phyloP scores from a whole-genome alignment of 345 rosid species.

The Hypericum perforatum region DNA sequence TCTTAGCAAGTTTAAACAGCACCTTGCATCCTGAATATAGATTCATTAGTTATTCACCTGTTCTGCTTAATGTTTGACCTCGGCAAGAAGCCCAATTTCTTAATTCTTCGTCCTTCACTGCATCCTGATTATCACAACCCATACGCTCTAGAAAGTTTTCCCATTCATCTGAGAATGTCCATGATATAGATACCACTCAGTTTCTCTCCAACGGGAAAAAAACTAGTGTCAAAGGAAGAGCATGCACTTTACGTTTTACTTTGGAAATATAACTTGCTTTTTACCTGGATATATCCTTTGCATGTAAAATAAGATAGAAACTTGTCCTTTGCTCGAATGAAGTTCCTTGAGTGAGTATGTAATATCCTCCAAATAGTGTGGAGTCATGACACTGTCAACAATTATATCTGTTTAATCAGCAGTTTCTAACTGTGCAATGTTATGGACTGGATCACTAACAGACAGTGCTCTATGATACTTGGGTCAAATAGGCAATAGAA shows the following conservation, averaged over 20 bases:
- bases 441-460: no score
- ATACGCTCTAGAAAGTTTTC: conserved; percentile 79
- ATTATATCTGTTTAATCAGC: not conserved
- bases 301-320: conserved; percentile 82
- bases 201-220: conserved; percentile 5
- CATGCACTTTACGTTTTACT: not conserved
- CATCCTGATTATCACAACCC: conserved; percentile 50
- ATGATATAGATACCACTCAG: conserved; percentile 6
- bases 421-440: no score
- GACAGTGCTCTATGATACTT: no score
- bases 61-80: conserved; percentile 90
- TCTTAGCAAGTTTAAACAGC: no score
- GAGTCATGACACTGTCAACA: conserved; percentile 70
- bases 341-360: conserved; percentile 67
- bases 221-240: not conserved
- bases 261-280: not conserved
- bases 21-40: no score
- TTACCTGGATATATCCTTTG: conserved; percentile 77
- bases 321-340: conserved; percentile 53
- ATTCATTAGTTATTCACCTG: conserved; percentile 37
- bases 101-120: conserved; percentile 44
- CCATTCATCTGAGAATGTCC: conserved; percentile 64
- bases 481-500: no score
- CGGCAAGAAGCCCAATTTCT: conserved; percentile 91
- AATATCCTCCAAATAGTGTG: conserved; percentile 80